Base-by-base conservation (phyloP, 2,329 filamentous ascomycete species). In the Elsinoe arachidis region DNA sequence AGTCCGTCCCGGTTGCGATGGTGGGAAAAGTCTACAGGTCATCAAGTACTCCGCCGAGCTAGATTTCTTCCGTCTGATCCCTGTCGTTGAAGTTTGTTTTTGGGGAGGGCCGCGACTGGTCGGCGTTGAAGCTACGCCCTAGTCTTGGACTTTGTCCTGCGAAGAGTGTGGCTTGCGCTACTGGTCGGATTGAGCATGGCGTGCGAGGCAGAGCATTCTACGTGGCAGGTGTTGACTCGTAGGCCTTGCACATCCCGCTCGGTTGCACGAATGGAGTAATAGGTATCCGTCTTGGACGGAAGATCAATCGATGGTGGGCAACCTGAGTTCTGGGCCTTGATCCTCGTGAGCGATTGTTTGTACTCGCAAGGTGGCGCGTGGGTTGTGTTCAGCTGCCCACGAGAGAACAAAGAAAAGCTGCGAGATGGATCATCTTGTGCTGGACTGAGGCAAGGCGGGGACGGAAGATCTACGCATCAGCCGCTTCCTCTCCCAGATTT, bases 381-480 rank as follows among this genome's bases (percentile, higher is more conserved):
- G 49, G 34, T 30, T 26, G 41, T 37, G 15, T 39, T 39, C 33
- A 53, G 49, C 49, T 53, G 49, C 23, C 33, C 19, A n/a, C 49
- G 34, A 53, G 49, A 39, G 33, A 53, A 53, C 33, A 53, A 53
- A 37, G 35, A 39, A 53, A 35, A 30, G 26, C n/a, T 23, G 17
- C 26, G 34, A 23, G 34, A 53, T 23, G n/a, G 34, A 53, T 34
- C 2, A 26, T n/a, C 21, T 15, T 30, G 26, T 30, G 26, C 26
- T 53, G 30, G 34, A 53, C n/a, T 46, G 19, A 46, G 21, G 41
- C 35, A 53, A 39, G 33, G 49, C 49, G 49, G 49, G 49, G 49
- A 53, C 49, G 49, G 49, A 53, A 53, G 49, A 53, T 53, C 49
- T 53, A 53, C 49, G 38, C 49, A 53, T 53, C 49, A 53, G 49